These are phyloP conservation scores for Epichloe festucae DNA, from an alignment of 2,329 filamentous ascomycete genomes.

Conservation along the genomic window DNA sequence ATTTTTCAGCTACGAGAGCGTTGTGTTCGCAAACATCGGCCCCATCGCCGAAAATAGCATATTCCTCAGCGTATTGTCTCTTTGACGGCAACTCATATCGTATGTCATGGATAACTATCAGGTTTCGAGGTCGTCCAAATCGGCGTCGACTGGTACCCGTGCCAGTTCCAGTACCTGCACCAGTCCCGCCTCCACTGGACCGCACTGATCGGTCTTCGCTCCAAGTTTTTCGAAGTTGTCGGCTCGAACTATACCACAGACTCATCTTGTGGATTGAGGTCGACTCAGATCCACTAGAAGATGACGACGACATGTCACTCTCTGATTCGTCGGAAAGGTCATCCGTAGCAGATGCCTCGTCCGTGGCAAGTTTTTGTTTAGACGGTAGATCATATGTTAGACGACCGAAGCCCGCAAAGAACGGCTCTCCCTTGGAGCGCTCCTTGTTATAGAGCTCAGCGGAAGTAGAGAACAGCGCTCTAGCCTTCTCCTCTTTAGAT, in stretches of 20 bases:
- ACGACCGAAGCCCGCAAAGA: constrained; percentile 44
- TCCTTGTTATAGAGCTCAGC: constrained; percentile 33
- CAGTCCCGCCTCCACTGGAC: constrained; percentile 49
- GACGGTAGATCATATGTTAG: constrained; percentile 38
- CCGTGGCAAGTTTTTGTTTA: constrained; percentile 31
- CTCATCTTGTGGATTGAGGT: constrained; percentile 48
- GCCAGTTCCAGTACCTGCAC: constrained; percentile 33
- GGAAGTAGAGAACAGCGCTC: constrained; percentile 33
- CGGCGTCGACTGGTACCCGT: constrained; percentile 39
- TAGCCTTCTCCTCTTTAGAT: constrained; percentile 49
- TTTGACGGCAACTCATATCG: constrained; percentile 65
- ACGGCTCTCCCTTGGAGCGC: constrained; percentile 38
- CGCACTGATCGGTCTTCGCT: constrained; percentile 43
- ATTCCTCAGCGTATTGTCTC: constrained; percentile 61
- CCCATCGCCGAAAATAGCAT: constrained; percentile 72
- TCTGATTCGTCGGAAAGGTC: constrained; percentile 38
- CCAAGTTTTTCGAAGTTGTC: constrained; percentile 40
- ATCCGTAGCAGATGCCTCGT: constrained; percentile 38
- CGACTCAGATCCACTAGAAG: constrained; percentile 48
- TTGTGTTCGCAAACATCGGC: constrained; percentile 78
- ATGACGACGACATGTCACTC: constrained; percentile 34
- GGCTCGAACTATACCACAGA: constrained; percentile 41
- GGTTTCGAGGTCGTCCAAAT: constrained; percentile 44
- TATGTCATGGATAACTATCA: constrained; percentile 61
- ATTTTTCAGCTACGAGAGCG: constrained; percentile 58